Base-by-base conservation (phyloP, 768 basidiomycete genomes). In the Boletus rufocinnamomeus region DNA sequence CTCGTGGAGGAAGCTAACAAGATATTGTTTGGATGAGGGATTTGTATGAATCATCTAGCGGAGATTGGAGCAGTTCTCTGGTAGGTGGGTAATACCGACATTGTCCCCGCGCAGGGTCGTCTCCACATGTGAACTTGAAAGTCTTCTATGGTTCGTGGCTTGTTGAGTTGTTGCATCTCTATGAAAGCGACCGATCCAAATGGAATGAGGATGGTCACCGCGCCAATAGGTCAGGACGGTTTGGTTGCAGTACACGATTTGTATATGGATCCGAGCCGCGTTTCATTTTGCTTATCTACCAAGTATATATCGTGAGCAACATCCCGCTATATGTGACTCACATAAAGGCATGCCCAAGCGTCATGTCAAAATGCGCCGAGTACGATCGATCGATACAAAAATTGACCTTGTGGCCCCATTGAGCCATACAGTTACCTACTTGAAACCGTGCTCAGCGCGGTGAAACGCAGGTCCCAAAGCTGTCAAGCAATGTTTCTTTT, bases 1-100 rank as follows among this genome's bases (percentile, higher is more conserved):
- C 65, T 70, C 8, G 63, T 75, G 37, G 63, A 66, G 16, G 62
- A 63, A 56, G 72, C 69, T 1, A 76, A 75, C 50, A 63, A 37
- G 34, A 64, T 69, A 19, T 54, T 67, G 23, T 64, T 72, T 30
- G 58, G 58, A 11, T 64, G 32, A 68, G 11, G 28, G 23, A 1
- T 23, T 23, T n/a, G 17, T 19, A 21, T 27, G 35, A 54, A 45
- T 27, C 11, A 49, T 50, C 21, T 38, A 17, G 25, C 57, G 49
- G 54, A 59, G n/a, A 59, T 37, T 27, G 40, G 27, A 10, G n/a
- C 14, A 32, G 43, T 37, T 27, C 10, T 27, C 9, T 30, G 35
- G 32, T 44, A 35, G 17, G 32, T 23, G 28, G 11, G 37, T 43
- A 23, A 30, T 25, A 17, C 6, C 30, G n/a, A 10, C 38, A 52